Percentiles rank a stretch among this genome's conserved stretches.
Conservation (phyloP, 768 basidiomycete genomes). For the Gyrodon lividus region DNA sequence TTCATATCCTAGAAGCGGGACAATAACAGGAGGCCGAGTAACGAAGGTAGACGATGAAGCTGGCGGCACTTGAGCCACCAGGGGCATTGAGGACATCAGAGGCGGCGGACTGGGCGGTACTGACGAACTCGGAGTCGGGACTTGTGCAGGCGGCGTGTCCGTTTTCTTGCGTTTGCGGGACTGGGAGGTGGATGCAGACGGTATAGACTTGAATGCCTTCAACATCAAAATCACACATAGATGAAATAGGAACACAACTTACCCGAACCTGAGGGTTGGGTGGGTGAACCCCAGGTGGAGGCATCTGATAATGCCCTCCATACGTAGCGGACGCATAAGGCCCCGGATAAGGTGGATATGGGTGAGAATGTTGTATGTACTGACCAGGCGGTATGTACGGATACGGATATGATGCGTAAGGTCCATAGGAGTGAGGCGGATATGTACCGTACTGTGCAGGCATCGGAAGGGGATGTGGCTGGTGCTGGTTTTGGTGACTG, state of each 20-base stretch:
- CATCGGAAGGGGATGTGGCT: not conserved
- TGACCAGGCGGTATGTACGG: conserved; percentile 13
- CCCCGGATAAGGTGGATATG: conserved; percentile 1
- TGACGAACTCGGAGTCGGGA: not conserved
- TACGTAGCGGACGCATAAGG: conserved; percentile 1
- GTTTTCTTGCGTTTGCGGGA: not conserved
- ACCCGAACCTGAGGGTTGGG: not conserved
- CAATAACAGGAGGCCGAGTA: not conserved
- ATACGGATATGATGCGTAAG: conserved; percentile 17
- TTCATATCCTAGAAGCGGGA: not conserved
- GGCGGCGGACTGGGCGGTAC: not conserved
- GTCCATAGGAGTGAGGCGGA: conserved; percentile 13
- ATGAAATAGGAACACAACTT: not conserved
- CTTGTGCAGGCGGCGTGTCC: not conserved
- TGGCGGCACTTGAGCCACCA: not conserved
- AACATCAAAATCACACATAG: not conserved
- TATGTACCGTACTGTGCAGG: conserved; percentile 16
- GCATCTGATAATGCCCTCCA: not conserved
- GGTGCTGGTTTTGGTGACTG: conserved; percentile 21
- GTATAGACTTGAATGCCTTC: not conserved
- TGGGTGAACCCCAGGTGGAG: not conserved
- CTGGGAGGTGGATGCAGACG: conserved; percentile 1
- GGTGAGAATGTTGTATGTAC: conserved; percentile 11
- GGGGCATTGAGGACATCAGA: not conserved
- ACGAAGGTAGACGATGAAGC: not conserved